These are phyloP conservation scores for Saussurea involucrata DNA, from an alignment of 129 eudicot species.

Conservation along the genomic window DNA sequence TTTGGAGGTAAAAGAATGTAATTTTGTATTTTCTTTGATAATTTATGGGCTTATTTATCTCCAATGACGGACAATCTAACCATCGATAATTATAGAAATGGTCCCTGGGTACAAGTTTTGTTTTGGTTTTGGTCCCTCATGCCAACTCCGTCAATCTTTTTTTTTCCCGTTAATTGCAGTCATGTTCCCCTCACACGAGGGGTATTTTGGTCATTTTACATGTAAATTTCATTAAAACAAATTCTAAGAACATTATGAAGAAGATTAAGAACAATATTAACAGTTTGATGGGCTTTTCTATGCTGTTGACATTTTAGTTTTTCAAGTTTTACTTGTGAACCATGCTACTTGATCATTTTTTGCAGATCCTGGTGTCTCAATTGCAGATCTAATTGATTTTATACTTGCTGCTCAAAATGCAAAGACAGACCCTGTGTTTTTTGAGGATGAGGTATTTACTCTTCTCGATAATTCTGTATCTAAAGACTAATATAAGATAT, in stretches of 20 bases:
- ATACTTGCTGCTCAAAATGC: constrained; percentile 76
- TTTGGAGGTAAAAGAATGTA: not conserved
- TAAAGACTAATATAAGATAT: too few relatives aligned
- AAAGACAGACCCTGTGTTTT: constrained; percentile 39
- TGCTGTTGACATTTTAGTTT: not conserved
- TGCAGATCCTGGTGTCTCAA: constrained; percentile 64
- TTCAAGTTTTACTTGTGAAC: not conserved
- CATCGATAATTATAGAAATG: not conserved
- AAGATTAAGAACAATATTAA: too few relatives aligned
- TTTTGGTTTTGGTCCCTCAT: not conserved
- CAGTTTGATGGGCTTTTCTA: not conserved
- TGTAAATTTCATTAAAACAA: not conserved
- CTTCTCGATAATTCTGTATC: not conserved
- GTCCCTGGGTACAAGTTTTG: not conserved
- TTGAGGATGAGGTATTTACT: constrained; percentile 41
- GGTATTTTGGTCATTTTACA: not conserved
- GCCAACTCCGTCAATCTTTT: not conserved
- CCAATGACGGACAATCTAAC: not conserved
- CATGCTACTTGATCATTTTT: not conserved
- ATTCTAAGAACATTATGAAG: not conserved
- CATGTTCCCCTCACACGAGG: not conserved
- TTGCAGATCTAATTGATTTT: constrained; percentile 52
- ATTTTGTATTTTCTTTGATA: not conserved
- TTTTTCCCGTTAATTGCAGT: not conserved
- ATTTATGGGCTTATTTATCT: not conserved